Base-by-base conservation (phyloP, 2,329 filamentous ascomycete species). In the Fusarium euwallaceae region DNA sequence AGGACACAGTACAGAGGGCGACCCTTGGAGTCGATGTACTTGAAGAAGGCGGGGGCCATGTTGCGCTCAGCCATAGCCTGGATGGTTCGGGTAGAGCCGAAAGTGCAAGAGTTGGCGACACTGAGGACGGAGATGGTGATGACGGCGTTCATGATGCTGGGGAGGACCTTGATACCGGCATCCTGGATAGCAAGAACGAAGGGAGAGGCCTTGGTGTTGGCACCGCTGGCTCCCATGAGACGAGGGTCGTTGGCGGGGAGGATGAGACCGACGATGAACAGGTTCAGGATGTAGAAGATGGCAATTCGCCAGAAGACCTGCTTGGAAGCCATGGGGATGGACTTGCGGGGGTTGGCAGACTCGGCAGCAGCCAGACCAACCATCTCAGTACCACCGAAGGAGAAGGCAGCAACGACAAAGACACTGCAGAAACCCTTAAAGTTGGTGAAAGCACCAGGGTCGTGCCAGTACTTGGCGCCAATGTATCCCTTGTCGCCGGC, bases 231-330 rank as follows among this genome's bases (percentile, higher is more conserved):
- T 12, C 84, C 83, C 45, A 95, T 85, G 1, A 98, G 91, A 11
- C 88, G 86, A 0, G 79, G 58, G 73, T 97, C 90, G 76, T 90
- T 85, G 82, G 93, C 95, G 0, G 92, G 93, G 0, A 98, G 94
- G 6, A 98, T 87, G 1, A 97, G 88, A 39, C 96, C 95, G 68
- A 98, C 91, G 6, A 98, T 86, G 22, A 91, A 91, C 12, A 98
- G 88, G 4, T 94, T 94, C 24, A 97, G 91, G 62, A 98, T 88
- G 85, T 98, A 98, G 86, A 98, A 98, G 70, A 97, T 88, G 10
- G 92, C 91, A 80, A 98, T 97, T 80, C 95, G 92, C 95, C 95
- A 98, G 83, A 98, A 98, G 22, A 98, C 95, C 82, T 97, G 95
- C 85, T 97, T 97, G 80, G 96, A 92, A 27, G 95, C 95, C 2